Conservation (phyloP, 208 protist species). For the Trypanosoma theileri region DNA sequence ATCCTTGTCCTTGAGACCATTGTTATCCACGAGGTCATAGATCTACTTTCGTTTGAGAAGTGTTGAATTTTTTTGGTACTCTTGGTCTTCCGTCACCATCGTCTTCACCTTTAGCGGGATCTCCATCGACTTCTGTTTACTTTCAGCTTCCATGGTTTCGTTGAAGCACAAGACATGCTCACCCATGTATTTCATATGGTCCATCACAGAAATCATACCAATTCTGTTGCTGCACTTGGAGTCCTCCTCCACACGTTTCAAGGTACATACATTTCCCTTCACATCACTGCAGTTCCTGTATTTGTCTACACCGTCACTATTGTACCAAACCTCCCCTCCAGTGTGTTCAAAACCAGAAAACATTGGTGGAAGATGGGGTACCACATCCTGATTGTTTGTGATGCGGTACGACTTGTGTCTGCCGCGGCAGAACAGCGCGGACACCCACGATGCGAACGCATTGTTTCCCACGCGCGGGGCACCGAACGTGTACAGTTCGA, state of each 20-base stretch:
- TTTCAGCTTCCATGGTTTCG: too few relatives aligned
- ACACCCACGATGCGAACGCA: conserved; percentile 42
- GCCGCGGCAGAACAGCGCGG: conserved; percentile 21
- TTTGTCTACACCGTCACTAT: conserved; percentile 9
- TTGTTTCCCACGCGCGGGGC: conserved; percentile 65
- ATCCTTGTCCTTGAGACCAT: too few relatives aligned
- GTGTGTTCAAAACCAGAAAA: conserved; percentile 46
- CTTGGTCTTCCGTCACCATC: too few relatives aligned
- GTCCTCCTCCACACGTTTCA: conserved; percentile 31
- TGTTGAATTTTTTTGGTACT: too few relatives aligned
- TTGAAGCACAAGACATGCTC: conserved; percentile 44
- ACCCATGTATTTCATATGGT: conserved; percentile 65
- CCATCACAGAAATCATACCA: conserved; percentile 24
- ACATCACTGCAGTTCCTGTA: conserved; percentile 42
- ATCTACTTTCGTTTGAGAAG: too few relatives aligned
- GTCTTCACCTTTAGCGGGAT: too few relatives aligned
- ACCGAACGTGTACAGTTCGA: conserved; percentile 77
- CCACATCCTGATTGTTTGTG: conserved; percentile 49
- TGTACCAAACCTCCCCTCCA: conserved; percentile 57
- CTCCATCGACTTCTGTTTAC: conserved; percentile 4
- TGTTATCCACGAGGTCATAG: too few relatives aligned
- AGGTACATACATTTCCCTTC: not conserved
- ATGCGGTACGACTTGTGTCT: conserved; percentile 41
- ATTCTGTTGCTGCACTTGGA: conserved; percentile 51
- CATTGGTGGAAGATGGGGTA: conserved; percentile 56